phyloP scores from a whole-genome alignment of 148 eudicot species.

The Pharnaceum exiguum region DNA sequence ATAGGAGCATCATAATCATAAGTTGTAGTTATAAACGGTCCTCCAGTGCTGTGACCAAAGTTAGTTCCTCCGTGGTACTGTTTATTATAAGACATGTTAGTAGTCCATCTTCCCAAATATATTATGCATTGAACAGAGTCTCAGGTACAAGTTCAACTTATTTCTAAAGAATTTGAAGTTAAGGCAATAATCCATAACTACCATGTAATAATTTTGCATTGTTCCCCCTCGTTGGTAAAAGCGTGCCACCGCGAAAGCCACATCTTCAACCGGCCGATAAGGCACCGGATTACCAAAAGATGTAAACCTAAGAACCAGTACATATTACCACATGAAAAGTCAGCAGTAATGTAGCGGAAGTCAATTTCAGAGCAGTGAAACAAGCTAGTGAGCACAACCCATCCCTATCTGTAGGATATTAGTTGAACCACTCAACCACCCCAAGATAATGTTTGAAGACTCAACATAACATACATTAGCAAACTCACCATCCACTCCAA shows the following conservation, averaged over 20 bases:
- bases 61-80: conserved; percentile 99
- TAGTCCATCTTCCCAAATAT: background rate
- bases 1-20: conserved; percentile 98
- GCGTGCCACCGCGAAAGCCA: conserved; percentile 89
- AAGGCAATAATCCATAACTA: conserved; percentile 16
- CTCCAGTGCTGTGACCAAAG: conserved; percentile 78
- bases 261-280: conserved; percentile 84
- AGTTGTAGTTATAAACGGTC: conserved; percentile 81
- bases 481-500: conserved; percentile 88
- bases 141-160: background rate
- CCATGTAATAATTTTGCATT: conserved; percentile 97
- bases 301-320: conserved; percentile 53
- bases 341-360: background rate
- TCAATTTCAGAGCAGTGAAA: background rate
- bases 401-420: too few relatives aligned
- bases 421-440: background rate
- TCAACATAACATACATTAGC: conserved; percentile 3
- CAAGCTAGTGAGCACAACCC: too few relatives aligned
- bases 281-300: conserved; percentile 66
- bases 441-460: background rate
- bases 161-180: background rate
- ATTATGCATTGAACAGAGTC: too few relatives aligned
- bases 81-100: conserved; percentile 6
- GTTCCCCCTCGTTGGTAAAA: conserved; percentile 95
- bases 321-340: conserved; percentile 1